Percentiles rank a stretch among this genome's conserved stretches.
These are phyloP conservation scores for Penicillium sp. DNA, from an alignment of 2,329 filamentous ascomycete genomes.

Conservation along the genomic window DNA sequence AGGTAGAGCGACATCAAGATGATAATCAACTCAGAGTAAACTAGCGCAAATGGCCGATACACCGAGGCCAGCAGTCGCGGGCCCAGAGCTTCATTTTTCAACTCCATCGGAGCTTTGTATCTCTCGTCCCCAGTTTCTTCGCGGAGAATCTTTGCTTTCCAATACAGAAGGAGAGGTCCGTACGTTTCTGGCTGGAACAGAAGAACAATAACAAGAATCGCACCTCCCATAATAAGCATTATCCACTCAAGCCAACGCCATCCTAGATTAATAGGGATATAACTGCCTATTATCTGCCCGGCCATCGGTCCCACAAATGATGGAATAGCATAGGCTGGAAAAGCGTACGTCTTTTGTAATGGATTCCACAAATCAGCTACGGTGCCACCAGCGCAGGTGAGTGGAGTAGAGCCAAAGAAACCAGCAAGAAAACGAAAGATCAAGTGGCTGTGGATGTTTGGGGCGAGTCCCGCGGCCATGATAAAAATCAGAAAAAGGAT, in stretches of 20 bases:
- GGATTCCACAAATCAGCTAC: slow-evolving; percentile 48
- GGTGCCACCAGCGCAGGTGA: slow-evolving; percentile 46
- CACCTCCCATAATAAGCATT: slow-evolving; percentile 38
- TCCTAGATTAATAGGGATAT: slow-evolving; percentile 14
- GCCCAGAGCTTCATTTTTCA: slow-evolving; percentile 42
- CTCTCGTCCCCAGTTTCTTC: slow-evolving; percentile 43
- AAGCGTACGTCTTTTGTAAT: slow-evolving; percentile 48
- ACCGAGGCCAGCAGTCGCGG: slow-evolving; percentile 35
- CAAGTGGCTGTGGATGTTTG: slow-evolving; percentile 49
- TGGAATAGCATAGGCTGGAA: slow-evolving; percentile 50
- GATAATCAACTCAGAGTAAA: slow-evolving; percentile 42
- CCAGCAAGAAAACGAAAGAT: slow-evolving; percentile 52
- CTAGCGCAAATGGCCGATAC: slow-evolving; percentile 45
- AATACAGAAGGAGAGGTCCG: slow-evolving; percentile 42
- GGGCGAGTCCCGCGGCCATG: slow-evolving; percentile 47
- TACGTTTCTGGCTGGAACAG: slow-evolving; percentile 53
- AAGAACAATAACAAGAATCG: slow-evolving; percentile 36
- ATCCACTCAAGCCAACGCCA: slow-evolving; percentile 50
- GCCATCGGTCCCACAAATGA: slow-evolving; percentile 37
- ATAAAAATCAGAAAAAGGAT: slow-evolving; percentile 49
- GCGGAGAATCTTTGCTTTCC: slow-evolving; percentile 43
- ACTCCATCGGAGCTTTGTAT: slow-evolving; percentile 42
- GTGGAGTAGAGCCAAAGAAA: slow-evolving; percentile 46
- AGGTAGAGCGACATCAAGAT: slow-evolving; percentile 29
- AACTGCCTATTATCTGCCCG: slow-evolving; percentile 20